These are phyloP conservation scores for Lasiosphaeria miniovina DNA, from an alignment of 495 filamentous ascomycete genomes.

Conservation along the genomic window DNA sequence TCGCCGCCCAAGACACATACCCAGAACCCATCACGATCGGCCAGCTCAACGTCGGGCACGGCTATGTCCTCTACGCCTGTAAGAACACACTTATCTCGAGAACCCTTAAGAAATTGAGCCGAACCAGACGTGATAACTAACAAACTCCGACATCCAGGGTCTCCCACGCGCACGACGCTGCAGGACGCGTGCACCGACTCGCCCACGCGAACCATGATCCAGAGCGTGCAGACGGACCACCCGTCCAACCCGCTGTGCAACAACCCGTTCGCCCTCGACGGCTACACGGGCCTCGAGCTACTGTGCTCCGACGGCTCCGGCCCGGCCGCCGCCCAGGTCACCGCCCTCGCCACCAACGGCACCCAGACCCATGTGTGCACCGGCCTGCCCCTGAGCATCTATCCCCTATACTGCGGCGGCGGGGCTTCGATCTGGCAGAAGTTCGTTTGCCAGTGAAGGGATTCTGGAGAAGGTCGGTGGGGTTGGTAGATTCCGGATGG, in stretches of 20 bases:
- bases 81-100: background rate
- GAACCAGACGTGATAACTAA: background rate
- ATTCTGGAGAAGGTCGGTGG: background rate
- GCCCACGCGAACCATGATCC: conserved; percentile 2
- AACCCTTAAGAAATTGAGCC: background rate
- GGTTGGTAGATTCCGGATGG: no score
- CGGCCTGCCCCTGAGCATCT: background rate
- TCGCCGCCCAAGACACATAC: background rate
- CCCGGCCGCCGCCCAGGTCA: background rate
- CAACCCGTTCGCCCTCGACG: background rate
- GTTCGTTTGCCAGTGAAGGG: background rate
- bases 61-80: conserved; percentile 5
- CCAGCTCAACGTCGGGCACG: background rate
- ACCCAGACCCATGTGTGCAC: background rate
- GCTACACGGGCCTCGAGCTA: background rate
- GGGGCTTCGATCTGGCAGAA: background rate
- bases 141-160: background rate
- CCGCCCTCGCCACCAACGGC: background rate
- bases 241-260: background rate
- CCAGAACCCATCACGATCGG: conserved; percentile 13
- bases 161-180: conserved; percentile 8
- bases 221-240: conserved; percentile 3
- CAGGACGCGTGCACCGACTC: conserved; percentile 1
- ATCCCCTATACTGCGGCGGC: background rate
- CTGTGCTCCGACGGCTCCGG: background rate